Percentiles rank a stretch among this genome's conserved stretches.
Conservation (phyloP, 2,329 filamentous ascomycete genomes). For the Penicillium sp. region DNA sequence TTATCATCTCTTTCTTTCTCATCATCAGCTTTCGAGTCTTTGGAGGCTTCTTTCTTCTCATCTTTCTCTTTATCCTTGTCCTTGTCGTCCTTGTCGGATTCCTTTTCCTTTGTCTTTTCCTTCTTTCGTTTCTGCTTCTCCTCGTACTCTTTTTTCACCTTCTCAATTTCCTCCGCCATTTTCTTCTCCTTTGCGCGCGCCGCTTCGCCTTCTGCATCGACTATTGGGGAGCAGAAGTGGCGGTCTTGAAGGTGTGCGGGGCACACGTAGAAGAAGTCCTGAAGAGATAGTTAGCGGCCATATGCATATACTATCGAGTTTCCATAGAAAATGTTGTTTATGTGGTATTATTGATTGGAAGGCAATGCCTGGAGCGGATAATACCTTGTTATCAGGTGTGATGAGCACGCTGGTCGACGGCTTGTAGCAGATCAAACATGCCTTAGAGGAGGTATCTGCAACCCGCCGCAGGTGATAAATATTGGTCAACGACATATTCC, state of each 20-base stretch:
- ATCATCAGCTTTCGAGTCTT: conserved; percentile 18
- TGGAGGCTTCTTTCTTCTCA: conserved; percentile 29
- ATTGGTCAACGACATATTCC: conserved; percentile 63
- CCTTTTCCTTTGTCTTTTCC: conserved; percentile 54
- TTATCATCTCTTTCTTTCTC: conserved; percentile 57
- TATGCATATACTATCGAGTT: not conserved
- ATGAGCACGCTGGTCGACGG: conserved; percentile 84
- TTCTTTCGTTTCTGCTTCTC: conserved; percentile 76
- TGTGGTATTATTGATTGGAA: not conserved
- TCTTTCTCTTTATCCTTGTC: conserved; percentile 50
- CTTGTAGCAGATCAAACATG: conserved; percentile 92
- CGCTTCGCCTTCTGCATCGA: conserved; percentile 49
- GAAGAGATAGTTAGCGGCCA: conserved; percentile 2
- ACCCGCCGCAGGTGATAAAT: conserved; percentile 85
- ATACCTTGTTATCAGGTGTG: conserved; percentile 84
- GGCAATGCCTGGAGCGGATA: not conserved
- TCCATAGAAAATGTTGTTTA: too few species aligned
- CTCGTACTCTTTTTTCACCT: conserved; percentile 63
- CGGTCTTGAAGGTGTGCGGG: conserved; percentile 79
- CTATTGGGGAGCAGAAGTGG: conserved; percentile 70
- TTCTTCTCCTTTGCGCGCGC: conserved; percentile 49
- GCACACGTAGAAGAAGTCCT: conserved; percentile 95
- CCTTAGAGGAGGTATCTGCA: conserved; percentile 78
- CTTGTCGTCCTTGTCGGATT: conserved; percentile 55
- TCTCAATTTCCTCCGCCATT: conserved; percentile 51